Conservation (phyloP, 225 moss, liverwort and hornwort species). For the Pseudoscleropodium purum region DNA sequence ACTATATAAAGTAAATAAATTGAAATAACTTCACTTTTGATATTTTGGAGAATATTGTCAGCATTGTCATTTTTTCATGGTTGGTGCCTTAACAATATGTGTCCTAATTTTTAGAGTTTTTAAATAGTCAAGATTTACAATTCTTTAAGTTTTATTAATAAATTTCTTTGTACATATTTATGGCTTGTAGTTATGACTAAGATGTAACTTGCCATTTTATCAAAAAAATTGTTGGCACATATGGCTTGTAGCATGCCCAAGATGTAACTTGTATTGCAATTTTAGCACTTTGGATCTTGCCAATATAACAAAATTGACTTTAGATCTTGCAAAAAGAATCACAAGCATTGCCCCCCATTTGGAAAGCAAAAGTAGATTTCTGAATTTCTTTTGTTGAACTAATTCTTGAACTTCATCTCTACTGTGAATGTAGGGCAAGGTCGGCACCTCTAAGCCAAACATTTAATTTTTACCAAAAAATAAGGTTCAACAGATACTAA, state of each 20-base stretch:
- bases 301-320: too few species aligned
- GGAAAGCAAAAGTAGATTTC: background rate
- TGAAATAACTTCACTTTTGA: background rate
- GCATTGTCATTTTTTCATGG: background rate
- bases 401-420: background rate
- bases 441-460: fast-evolving
- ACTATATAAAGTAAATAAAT: background rate
- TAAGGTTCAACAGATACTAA: background rate
- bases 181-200: background rate
- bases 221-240: background rate
- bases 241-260: background rate
- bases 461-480: too few species aligned
- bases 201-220: background rate
- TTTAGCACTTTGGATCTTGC: fast-evolving
- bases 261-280: background rate
- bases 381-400: too few species aligned
- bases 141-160: background rate
- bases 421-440: fast-evolving
- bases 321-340: background rate
- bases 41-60: background rate
- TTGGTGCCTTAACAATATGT: background rate
- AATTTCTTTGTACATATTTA: background rate
- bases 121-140: fast-evolving
- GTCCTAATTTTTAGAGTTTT: fast-evolving
- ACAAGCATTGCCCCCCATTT: too few species aligned